Base-by-base conservation (phyloP, 805 yeast genomes). In the Saturnispora hagleri region DNA sequence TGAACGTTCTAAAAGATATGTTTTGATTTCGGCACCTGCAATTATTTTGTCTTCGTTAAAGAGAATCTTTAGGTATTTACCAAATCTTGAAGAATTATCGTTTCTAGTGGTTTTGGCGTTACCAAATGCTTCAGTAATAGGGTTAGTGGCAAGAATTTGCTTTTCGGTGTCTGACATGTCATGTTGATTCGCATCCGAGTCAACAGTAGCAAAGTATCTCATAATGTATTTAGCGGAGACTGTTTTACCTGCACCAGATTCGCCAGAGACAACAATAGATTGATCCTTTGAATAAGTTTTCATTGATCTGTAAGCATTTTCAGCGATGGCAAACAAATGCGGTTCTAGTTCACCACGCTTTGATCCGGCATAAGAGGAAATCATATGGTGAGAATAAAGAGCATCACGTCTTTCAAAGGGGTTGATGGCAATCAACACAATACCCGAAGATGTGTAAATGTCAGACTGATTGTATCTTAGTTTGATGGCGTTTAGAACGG, bases 181-280 rank as follows among this genome's bases (percentile, higher is more conserved):
- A 58, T 70, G 72, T 24, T 61, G 55, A 50, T 71, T 67, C 41
- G 64, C 64, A 56, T 73, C 74, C 9, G 71, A 67, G 55, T 91
- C 97, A 15, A 91, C 97, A 17, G 96, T 83, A 3, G 98, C 98
- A 67, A 91, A 90, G 69, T 90, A 91, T 68, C 98, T 81, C 98
- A 91, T 91, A 58, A 91, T 91, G 68, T 87, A 91, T 67, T 91
- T 91, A 40, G 99, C 99, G 56, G 93, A 83, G 42, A 91, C 98
- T 4, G 98, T 93, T 63, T 91, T 93, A 68, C 99, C 99, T 28
- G 99, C 98, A 69, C 99, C 99, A 6, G 96, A 87, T 70, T 91
- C 99, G 70, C 99, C 99, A 60, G 90, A 82, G 17, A 91, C 98
- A 17, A 91, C 97, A 56, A 91, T 90, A 1, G 99, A 91, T 71